A percentile compares a stretch with the other conserved stretches of the same genome.
Conservation (phyloP, 495 filamentous ascomycete genomes). For the Corynascus novoguineensis region DNA sequence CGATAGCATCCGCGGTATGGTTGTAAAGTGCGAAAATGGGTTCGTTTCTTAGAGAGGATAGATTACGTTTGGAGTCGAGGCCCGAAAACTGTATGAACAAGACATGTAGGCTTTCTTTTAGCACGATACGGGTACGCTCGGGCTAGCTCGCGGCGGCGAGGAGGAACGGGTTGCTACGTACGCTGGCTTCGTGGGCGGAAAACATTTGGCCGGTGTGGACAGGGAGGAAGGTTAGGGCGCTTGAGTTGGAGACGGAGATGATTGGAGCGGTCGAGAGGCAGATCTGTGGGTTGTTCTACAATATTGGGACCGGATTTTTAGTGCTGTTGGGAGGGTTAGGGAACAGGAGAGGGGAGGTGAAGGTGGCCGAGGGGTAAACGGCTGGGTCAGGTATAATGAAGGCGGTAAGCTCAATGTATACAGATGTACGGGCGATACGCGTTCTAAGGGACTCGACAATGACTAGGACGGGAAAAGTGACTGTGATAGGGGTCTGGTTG, state of each 20-base stretch:
- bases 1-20: too few species aligned
- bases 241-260: not conserved
- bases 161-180: not conserved
- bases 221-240: not conserved
- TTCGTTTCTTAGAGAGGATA: not conserved
- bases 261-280: not conserved
- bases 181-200: not conserved
- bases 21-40: too few species aligned
- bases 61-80: too few species aligned
- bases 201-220: not conserved
- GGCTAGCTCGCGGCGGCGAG: not conserved
- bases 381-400: not conserved
- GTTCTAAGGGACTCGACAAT: not conserved
- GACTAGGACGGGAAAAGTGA: slow-evolving; percentile 1
- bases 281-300: not conserved
- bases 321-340: not conserved
- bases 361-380: not conserved
- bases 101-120: not conserved
- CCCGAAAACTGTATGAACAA: not conserved
- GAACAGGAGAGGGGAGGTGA: not conserved
- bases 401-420: not conserved
- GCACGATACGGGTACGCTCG: not conserved
- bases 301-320: not conserved
- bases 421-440: not conserved
- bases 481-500: not conserved